A percentile compares a stretch with the other conserved stretches of the same genome.
These are phyloP conservation scores for Mycena pura DNA, from an alignment of 768 basidiomycete genomes.

Conservation along the genomic window DNA sequence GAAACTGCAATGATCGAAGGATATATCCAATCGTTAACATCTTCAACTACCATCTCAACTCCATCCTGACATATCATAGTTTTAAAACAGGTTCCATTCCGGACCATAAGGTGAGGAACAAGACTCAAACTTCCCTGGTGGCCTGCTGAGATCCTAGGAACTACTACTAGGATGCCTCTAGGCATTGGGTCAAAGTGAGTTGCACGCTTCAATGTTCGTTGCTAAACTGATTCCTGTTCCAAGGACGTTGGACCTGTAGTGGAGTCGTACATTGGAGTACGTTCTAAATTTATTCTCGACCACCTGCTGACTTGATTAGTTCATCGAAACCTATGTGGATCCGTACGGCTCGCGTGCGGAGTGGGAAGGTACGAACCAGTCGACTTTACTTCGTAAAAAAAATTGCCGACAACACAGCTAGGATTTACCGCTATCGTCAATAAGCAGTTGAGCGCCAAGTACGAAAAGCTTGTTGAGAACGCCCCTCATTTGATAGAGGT, in stretches of 20 bases:
- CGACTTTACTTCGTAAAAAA: conserved; percentile 1
- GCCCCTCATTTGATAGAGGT: conserved; percentile 83
- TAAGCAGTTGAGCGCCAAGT: conserved; percentile 83
- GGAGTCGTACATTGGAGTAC: conserved; percentile 81
- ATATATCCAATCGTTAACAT: conserved; percentile 81
- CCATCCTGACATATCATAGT: conserved; percentile 40
- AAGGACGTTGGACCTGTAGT: conserved; percentile 88
- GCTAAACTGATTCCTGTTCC: conserved; percentile 77
- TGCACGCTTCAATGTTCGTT: conserved; percentile 78
- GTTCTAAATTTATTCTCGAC: conserved; percentile 23
- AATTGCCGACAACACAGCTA: conserved; percentile 33
- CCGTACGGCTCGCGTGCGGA: conserved; percentile 92
- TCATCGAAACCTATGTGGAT: conserved; percentile 87
- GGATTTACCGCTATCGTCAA: conserved; percentile 90
- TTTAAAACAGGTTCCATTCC: conserved; percentile 82
- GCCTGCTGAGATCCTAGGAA: too few relatives aligned
- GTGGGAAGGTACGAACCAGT: conserved; percentile 73
- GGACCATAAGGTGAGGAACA: conserved; percentile 82
- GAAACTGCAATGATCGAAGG: conserved; percentile 76
- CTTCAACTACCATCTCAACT: background rate
- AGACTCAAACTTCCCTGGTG: too few relatives aligned
- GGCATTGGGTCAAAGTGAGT: conserved; percentile 82
- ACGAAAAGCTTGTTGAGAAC: conserved; percentile 73
- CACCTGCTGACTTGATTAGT: conserved; percentile 38
- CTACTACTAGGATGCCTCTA: conserved; percentile 77